Percentiles rank a stretch among this genome's conserved stretches.
These are phyloP conservation scores for Amanita molliuscula DNA, from an alignment of 768 basidiomycete species.

Conservation along the genomic window DNA sequence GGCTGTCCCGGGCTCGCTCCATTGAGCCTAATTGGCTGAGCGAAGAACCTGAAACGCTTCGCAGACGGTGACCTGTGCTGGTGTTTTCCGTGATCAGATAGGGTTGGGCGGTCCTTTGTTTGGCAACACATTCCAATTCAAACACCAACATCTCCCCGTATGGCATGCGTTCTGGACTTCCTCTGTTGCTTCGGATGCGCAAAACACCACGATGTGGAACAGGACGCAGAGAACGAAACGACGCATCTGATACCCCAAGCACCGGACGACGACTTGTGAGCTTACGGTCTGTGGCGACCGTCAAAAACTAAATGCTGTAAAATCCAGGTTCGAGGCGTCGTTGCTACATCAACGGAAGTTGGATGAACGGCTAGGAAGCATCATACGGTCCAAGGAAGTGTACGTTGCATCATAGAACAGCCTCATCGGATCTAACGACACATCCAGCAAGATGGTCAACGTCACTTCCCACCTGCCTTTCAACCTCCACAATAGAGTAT, in stretches of 20 bases:
- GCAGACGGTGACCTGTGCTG: not conserved
- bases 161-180: conserved; percentile 10
- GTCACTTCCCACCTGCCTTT: conserved; percentile 52
- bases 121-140: not conserved
- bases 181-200: conserved; percentile 14
- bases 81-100: not conserved
- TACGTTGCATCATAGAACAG: conserved; percentile 18
- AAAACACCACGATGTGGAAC: not conserved
- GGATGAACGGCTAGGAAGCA: conserved; percentile 42
- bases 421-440: conserved; percentile 2
- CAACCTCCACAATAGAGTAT: conserved; percentile 36
- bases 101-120: not conserved
- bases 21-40: not conserved
- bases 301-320: not conserved
- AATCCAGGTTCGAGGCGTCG: conserved; percentile 11
- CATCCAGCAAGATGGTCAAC: conserved; percentile 59
- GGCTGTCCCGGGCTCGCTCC: not conserved
- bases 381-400: conserved; percentile 56
- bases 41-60: not conserved
- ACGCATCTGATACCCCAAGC: conserved; percentile 23
- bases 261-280: conserved; percentile 13
- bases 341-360: conserved; percentile 39
- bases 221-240: conserved; percentile 17
- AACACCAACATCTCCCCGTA: not conserved
- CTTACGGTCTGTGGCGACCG: not conserved